Percentiles rank a stretch among this genome's conserved stretches.
phyloP scores from a whole-genome alignment of 352 stramenopile genomes.

The Pythium rhizo-oryzae region DNA sequence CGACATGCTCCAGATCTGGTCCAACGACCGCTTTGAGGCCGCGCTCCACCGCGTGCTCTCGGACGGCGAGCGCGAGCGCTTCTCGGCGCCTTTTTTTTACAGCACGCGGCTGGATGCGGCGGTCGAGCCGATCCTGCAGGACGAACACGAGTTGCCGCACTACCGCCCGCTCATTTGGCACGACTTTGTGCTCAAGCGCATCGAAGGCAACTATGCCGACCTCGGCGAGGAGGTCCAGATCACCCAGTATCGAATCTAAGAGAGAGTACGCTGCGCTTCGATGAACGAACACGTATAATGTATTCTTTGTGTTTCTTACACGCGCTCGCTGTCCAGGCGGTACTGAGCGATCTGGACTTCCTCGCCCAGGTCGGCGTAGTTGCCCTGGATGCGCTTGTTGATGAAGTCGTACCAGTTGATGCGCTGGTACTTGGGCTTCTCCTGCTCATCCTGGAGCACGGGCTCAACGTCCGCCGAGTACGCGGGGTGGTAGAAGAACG shows the following conservation, averaged over 20 bases:
- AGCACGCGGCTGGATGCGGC: conserved; percentile 69
- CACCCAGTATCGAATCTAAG: conserved; percentile 54
- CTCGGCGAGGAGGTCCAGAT: conserved; percentile 94
- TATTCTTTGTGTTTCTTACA: background rate
- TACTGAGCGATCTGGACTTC: conserved; percentile 93
- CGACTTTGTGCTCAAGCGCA: conserved; percentile 86
- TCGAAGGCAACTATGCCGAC: conserved; percentile 92
- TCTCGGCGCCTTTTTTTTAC: conserved; percentile 69
- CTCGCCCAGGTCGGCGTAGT: conserved; percentile 90
- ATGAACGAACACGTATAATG: background rate
- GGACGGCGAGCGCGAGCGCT: conserved; percentile 39
- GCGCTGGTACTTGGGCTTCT: conserved; percentile 60
- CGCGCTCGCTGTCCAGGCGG: background rate
- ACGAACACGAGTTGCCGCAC: conserved; percentile 33
- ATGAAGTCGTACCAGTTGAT: conserved; percentile 91
- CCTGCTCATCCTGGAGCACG: conserved; percentile 40
- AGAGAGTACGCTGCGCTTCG: background rate
- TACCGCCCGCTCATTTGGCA: conserved; percentile 88
- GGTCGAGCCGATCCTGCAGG: conserved; percentile 16
- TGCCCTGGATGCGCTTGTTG: conserved; percentile 83
- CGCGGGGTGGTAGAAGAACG: conserved; percentile 68
- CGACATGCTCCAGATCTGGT: conserved; percentile 67
- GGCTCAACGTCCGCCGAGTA: conserved; percentile 66
- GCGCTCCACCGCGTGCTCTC: conserved; percentile 59
- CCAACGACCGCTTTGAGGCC: conserved; percentile 53